Evolutionary conservation across 1,284 basidiomycete genomes (phyloP).

Genomic region (Naganishia liquefaciens): DNA sequence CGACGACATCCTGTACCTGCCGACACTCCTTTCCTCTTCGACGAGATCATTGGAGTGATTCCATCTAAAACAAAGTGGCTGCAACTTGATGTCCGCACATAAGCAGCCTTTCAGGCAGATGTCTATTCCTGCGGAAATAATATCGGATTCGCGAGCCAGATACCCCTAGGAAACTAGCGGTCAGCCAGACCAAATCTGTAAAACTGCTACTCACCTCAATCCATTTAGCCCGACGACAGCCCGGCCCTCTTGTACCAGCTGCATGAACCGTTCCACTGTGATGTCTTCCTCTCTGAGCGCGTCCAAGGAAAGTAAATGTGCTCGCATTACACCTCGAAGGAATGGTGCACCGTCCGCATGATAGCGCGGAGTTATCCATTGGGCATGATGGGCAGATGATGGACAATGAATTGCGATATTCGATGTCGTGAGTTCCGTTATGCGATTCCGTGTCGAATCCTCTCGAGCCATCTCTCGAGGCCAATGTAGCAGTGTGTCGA

Average conservation of each 20-base stretch:
- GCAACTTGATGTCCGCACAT: not conserved
- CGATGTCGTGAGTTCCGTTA: conserved; percentile 19
- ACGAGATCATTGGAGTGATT: too few relatives aligned
- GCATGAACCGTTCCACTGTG: conserved; percentile 1
- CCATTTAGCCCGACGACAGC: conserved; percentile 21
- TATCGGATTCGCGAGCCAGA: conserved; percentile 17
- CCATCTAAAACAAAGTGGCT: too few relatives aligned
- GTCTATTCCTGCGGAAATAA: not conserved
- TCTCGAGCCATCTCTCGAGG: too few relatives aligned
- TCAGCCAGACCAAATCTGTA: not conserved
- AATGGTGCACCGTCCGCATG: conserved; percentile 3
- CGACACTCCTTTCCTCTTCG: too few relatives aligned
- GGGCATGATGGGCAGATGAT: not conserved
- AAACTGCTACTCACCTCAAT: not conserved
- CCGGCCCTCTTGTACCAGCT: conserved; percentile 4
- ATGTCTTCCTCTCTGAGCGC: conserved; percentile 11
- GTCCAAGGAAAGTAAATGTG: not conserved
- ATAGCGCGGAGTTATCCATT: conserved; percentile 17
- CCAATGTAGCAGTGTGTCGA: conserved; percentile 20
- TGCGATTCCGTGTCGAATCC: not conserved
- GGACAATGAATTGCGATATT: conserved; percentile 23
- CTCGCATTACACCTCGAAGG: conserved; percentile 16
- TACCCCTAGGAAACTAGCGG: not conserved
- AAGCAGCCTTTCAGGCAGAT: not conserved
- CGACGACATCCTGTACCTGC: too few relatives aligned